A percentile compares a stretch with the other conserved stretches of the same genome.
phyloP scores from a whole-genome alignment of 2,329 filamentous ascomycete species.

The Sporothrix variecibatus region DNA sequence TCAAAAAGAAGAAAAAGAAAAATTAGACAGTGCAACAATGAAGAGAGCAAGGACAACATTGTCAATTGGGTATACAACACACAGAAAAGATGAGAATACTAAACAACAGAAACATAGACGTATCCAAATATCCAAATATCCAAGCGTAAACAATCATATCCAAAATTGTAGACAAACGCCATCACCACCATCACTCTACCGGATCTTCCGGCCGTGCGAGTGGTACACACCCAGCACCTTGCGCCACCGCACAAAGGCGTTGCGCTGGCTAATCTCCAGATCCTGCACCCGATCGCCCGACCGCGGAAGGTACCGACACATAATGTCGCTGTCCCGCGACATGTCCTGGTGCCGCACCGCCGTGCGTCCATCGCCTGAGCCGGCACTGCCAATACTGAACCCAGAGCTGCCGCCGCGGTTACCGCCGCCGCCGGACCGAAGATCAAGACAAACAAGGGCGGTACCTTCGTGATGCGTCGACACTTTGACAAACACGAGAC shows the following conservation, averaged over 20 bases:
- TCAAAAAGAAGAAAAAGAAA: neutral
- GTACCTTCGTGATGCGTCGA: conserved; percentile 20
- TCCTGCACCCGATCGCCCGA: conserved; percentile 22
- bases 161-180: neutral
- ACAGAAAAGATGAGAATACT: neutral
- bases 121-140: too few relatives aligned
- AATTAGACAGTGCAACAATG: neutral
- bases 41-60: neutral
- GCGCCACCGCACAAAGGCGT: conserved; percentile 9
- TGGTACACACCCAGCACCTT: conserved; percentile 21
- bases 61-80: neutral
- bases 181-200: neutral
- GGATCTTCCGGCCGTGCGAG: conserved; percentile 18
- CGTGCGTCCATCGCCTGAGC: conserved; percentile 4
- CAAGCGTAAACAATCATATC: neutral
- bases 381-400: conserved; percentile 11
- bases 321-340: conserved; percentile 10
- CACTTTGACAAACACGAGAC: conserved; percentile 25
- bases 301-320: conserved; percentile 18
- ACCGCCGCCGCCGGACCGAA: conserved; percentile 16
- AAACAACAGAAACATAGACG: neutral
- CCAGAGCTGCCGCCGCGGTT: neutral
- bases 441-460: conserved; percentile 24
- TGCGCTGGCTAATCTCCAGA: conserved; percentile 19
- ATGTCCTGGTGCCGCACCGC: conserved; percentile 17